These are phyloP conservation scores for Trichoderma afroharzianum DNA, from an alignment of 2,329 filamentous ascomycete species.

Conservation along the genomic window DNA sequence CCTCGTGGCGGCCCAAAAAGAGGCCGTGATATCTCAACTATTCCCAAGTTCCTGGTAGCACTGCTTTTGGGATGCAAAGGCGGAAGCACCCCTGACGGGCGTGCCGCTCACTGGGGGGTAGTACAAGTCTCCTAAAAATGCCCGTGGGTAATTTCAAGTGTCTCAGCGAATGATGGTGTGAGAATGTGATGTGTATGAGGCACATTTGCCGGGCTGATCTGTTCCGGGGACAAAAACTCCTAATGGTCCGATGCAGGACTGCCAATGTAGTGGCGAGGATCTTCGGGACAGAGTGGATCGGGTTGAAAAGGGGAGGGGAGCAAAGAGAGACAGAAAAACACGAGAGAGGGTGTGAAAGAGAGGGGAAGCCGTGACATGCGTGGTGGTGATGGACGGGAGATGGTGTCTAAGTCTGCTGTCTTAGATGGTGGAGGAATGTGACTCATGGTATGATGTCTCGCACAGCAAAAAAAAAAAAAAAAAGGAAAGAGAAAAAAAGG, in stretches of 20 bases:
- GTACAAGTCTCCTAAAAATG: not conserved
- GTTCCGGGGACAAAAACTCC: not conserved
- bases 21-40: not conserved
- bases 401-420: slow-evolving; percentile 7
- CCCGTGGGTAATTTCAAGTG: slow-evolving; percentile 3
- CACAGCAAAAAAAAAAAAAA: too few relatives aligned
- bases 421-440: slow-evolving; percentile 6
- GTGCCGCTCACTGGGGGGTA: not conserved
- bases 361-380: not conserved
- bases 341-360: slow-evolving; percentile 15
- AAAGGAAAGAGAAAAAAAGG: not conserved
- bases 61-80: not conserved
- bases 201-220: slow-evolving; percentile 10
- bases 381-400: not conserved
- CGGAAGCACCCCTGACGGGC: not conserved
- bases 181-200: slow-evolving; percentile 11
- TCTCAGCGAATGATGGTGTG: slow-evolving; percentile 6
- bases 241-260: not conserved
- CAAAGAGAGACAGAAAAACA: not conserved
- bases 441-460: not conserved
- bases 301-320: not conserved
- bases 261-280: not conserved
- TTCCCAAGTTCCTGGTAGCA: slow-evolving; percentile 4
- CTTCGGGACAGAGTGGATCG: not conserved
- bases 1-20: not conserved